phyloP scores from a whole-genome alignment of 169 alveolate species.

The Plasmodium inui region DNA sequence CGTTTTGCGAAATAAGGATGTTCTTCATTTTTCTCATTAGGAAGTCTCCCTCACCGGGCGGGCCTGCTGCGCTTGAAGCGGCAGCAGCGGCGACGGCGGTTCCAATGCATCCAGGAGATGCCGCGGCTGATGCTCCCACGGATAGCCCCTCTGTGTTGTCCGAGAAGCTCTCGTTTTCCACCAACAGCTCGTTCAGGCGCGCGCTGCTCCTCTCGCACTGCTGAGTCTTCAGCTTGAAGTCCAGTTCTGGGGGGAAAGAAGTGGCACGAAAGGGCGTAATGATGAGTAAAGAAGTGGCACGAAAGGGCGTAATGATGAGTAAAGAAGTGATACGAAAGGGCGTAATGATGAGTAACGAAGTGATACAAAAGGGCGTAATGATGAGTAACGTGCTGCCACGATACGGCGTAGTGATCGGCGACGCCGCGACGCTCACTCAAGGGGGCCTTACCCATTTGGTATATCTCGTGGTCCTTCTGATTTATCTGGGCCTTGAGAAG shows the following conservation, averaged over 20 bases:
- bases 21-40: slow-evolving; percentile 44
- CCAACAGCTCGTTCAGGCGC: background rate
- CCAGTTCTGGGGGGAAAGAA: slow-evolving; percentile 1
- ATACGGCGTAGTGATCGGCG: background rate
- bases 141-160: background rate
- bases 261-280: no score
- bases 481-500: slow-evolving; percentile 57
- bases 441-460: slow-evolving; percentile 25
- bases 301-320: no score
- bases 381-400: no score
- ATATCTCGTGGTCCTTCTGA: slow-evolving; percentile 63
- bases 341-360: background rate
- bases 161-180: background rate
- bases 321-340: background rate
- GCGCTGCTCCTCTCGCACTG: slow-evolving; percentile 8
- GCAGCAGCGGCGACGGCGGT: background rate
- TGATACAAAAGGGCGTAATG: no score
- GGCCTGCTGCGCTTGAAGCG: background rate
- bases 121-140: background rate
- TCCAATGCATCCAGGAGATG: no score
- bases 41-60: background rate
- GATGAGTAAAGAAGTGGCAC: background rate
- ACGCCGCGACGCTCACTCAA: background rate
- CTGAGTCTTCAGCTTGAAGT: slow-evolving; percentile 21
- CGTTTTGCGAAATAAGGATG: slow-evolving; percentile 50